Conservation (phyloP, 257 asterid species). For the Hygrophila difformis region DNA sequence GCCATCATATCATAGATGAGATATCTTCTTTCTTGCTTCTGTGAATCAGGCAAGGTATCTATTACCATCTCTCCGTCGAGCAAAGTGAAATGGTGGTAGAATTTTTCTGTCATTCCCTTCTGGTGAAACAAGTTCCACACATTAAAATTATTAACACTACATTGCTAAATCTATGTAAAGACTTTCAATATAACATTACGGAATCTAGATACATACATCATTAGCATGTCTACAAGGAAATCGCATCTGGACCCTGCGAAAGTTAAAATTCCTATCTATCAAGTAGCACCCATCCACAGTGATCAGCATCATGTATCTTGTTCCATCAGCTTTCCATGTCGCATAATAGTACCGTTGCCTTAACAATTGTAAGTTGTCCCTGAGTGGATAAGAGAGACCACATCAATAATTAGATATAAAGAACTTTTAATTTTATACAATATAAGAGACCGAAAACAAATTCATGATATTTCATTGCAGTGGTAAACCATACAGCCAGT, state of each 20-base stretch:
- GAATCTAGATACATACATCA: constrained; percentile 42
- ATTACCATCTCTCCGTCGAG: constrained; percentile 99
- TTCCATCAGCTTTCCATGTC: constrained; percentile 99
- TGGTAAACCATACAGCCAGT: too few relatives aligned
- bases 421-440: background rate
- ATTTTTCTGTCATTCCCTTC: constrained; percentile 59
- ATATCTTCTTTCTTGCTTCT: constrained; percentile 83
- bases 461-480: background rate
- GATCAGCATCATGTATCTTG: constrained; percentile 97
- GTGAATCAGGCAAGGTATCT: constrained; percentile 79
- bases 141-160: background rate
- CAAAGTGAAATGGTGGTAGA: constrained; percentile 76
- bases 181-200: background rate
- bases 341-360: constrained; percentile 95
- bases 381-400: constrained; percentile 14
- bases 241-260: constrained; percentile 97
- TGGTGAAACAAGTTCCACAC: constrained; percentile 7
- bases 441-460: too few relatives aligned
- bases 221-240: constrained; percentile 68
- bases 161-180: background rate
- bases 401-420: background rate
- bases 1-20: constrained; percentile 98
- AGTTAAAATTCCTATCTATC: constrained; percentile 76
- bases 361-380: constrained; percentile 85
- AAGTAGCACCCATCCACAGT: constrained; percentile 95